These are phyloP conservation scores for Crotalaria pallida DNA, from an alignment of 306 rosid species.

Conservation along the genomic window DNA sequence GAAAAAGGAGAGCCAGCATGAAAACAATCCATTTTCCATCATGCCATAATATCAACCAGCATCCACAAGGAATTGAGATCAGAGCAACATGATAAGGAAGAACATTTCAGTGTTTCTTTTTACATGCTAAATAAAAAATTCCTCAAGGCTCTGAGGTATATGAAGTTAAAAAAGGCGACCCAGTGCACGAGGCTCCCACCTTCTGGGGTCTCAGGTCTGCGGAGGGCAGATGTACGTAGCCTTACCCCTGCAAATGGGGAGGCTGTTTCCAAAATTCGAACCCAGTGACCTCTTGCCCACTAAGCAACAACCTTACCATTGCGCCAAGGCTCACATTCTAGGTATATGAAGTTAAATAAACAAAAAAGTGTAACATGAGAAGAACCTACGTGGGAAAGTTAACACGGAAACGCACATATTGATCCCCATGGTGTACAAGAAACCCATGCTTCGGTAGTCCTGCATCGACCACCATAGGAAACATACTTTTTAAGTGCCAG, in stretches of 20 bases:
- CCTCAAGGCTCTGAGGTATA: not conserved
- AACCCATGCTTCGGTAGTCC: conserved; percentile 64
- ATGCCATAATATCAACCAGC: conserved; percentile 11
- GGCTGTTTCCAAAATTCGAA: too few species aligned
- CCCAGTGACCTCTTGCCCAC: too few species aligned
- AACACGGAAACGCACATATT: conserved; percentile 72
- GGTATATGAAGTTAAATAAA: not conserved
- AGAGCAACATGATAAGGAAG: conserved; percentile 1
- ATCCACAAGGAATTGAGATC: conserved; percentile 3
- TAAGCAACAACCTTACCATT: too few species aligned
- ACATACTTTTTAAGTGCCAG: not conserved
- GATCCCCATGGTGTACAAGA: conserved; percentile 77
- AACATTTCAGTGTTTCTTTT: not conserved
- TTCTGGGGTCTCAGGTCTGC: too few species aligned
- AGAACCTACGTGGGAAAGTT: conserved; percentile 69
- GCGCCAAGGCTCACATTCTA: not conserved
- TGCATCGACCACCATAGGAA: conserved; percentile 32
- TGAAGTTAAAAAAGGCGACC: not conserved
- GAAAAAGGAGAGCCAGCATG: not conserved
- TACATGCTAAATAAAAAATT: conserved; percentile 5
- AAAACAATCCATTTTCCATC: not conserved
- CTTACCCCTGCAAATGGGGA: too few species aligned
- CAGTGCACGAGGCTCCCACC: too few species aligned
- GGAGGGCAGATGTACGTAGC: too few species aligned
- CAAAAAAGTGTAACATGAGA: not conserved